A percentile compares a stretch with the other conserved stretches of the same genome.
These are phyloP conservation scores for Galerina sulciceps DNA, from an alignment of 768 basidiomycete genomes.

Conservation along the genomic window DNA sequence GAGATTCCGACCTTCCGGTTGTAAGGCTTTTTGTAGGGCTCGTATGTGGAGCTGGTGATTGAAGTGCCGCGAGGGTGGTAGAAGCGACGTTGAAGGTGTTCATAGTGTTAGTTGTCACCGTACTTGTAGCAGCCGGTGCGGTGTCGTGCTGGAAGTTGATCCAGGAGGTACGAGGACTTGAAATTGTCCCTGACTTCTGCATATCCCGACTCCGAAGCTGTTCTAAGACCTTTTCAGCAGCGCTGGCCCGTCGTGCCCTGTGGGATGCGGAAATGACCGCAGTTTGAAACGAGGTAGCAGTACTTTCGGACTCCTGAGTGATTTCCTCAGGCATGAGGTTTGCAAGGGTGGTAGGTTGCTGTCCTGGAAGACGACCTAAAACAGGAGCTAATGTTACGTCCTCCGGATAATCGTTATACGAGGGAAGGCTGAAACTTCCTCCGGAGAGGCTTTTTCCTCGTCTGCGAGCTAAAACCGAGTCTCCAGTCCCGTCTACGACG, in stretches of 20 bases:
- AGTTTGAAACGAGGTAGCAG: conserved; percentile 17
- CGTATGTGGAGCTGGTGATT: conserved; percentile 15
- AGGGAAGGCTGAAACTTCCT: conserved; percentile 29
- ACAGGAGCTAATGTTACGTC: neutral
- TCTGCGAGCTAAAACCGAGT: conserved; percentile 32
- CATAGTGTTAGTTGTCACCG: conserved; percentile 13
- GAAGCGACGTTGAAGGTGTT: neutral
- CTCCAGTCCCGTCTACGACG: conserved; percentile 1
- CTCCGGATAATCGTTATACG: conserved; percentile 20
- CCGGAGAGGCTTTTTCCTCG: conserved; percentile 42
- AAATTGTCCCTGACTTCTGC: conserved; percentile 43
- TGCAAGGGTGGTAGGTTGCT: conserved; percentile 24
- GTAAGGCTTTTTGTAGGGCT: conserved; percentile 24
- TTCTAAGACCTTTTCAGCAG: conserved; percentile 71
- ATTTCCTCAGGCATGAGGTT: conserved; percentile 18
- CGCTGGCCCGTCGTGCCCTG: conserved; percentile 59
- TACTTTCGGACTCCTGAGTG: conserved; percentile 12
- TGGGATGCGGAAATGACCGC: conserved; percentile 36
- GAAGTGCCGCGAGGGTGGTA: neutral
- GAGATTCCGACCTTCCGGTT: conserved; percentile 33
- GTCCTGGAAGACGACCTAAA: conserved; percentile 29
- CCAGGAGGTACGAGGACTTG: conserved; percentile 51
- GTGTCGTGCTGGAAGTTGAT: conserved; percentile 43
- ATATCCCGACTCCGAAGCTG: conserved; percentile 62
- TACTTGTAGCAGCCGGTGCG: conserved; percentile 8